These are phyloP conservation scores for Platismatia glauca DNA, from an alignment of 495 filamentous ascomycete genomes.

Conservation along the genomic window DNA sequence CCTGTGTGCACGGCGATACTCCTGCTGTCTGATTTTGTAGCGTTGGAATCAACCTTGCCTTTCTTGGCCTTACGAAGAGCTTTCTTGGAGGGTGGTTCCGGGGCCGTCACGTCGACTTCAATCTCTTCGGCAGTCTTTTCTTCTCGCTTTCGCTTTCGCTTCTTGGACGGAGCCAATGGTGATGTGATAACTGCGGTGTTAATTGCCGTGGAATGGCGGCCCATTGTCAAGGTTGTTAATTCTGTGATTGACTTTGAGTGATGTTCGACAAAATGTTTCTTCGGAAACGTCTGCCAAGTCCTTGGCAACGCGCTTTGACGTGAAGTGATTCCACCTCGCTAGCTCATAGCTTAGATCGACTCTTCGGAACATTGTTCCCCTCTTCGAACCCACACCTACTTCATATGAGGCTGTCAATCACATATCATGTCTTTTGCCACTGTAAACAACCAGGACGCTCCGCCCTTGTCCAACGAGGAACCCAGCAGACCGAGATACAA, in stretches of 20 bases:
- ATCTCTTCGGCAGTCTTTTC: constrained; percentile 49
- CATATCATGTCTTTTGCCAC: constrained; percentile 12
- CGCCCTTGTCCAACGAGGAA: neutral
- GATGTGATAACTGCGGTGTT: neutral
- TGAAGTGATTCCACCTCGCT: neutral
- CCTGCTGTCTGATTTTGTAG: constrained; percentile 23
- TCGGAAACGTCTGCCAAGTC: neutral
- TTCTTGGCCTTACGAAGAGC: constrained; percentile 73
- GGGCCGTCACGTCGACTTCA: constrained; percentile 77
- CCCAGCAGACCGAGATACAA: constrained; percentile 15
- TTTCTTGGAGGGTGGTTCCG: constrained; percentile 92
- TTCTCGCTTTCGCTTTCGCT: constrained; percentile 69
- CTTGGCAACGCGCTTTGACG: constrained; percentile 1
- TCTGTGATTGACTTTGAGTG: neutral
- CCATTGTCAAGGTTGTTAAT: neutral
- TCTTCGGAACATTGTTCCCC: neutral
- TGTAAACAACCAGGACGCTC: constrained; percentile 6
- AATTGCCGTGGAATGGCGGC: constrained; percentile 9
- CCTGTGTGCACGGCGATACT: constrained; percentile 26
- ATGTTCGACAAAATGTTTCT: neutral
- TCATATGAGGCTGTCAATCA: neutral
- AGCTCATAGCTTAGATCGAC: neutral
- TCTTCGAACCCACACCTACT: neutral
- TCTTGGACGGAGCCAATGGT: constrained; percentile 44
- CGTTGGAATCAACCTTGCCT: constrained; percentile 42